Conservation (phyloP, 805 yeast species). For the Cyberlindnera mississippiensis region DNA sequence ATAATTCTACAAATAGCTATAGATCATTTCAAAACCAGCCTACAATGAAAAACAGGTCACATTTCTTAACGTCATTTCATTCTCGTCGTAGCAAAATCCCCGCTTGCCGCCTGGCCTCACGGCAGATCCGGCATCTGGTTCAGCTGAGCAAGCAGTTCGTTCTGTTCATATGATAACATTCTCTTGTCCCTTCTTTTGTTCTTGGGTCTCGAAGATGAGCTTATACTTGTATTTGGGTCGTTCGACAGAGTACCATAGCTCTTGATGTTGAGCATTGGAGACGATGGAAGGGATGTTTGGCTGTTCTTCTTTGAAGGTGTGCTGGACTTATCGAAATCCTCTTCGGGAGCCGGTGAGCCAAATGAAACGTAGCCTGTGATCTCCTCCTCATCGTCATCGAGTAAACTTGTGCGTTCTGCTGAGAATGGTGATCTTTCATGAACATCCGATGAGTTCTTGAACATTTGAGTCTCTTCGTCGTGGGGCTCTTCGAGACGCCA, state of each 20-base stretch:
- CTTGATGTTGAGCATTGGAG: constrained; percentile 5
- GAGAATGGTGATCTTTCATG: constrained; percentile 13
- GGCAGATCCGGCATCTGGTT: constrained; percentile 25
- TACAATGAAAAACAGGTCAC: too few species aligned
- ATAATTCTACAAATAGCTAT: too few species aligned
- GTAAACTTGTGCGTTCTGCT: constrained; percentile 13
- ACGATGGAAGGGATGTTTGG: not conserved
- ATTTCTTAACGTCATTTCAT: too few species aligned
- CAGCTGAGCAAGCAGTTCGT: constrained; percentile 44
- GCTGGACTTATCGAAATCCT: constrained; percentile 1
- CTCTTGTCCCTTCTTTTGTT: constrained; percentile 27
- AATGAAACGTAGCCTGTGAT: constrained; percentile 35
- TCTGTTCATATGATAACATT: constrained; percentile 50
- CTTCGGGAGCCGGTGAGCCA: constrained; percentile 30
- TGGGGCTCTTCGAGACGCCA: constrained; percentile 39
- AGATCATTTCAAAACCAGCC: too few species aligned
- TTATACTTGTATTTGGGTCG: constrained; percentile 6
- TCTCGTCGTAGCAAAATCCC: too few species aligned
- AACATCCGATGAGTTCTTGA: constrained; percentile 14
- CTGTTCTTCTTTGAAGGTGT: constrained; percentile 1
- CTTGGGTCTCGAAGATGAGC: constrained; percentile 4
- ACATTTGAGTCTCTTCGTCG: constrained; percentile 26
- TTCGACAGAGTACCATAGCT: not conserved
- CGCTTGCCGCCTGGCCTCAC: too few species aligned
- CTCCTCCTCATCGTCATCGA: constrained; percentile 21